These are phyloP conservation scores for Pseudomonodictys pantanalensis DNA, from an alignment of 495 filamentous ascomycete genomes.

Conservation along the genomic window DNA sequence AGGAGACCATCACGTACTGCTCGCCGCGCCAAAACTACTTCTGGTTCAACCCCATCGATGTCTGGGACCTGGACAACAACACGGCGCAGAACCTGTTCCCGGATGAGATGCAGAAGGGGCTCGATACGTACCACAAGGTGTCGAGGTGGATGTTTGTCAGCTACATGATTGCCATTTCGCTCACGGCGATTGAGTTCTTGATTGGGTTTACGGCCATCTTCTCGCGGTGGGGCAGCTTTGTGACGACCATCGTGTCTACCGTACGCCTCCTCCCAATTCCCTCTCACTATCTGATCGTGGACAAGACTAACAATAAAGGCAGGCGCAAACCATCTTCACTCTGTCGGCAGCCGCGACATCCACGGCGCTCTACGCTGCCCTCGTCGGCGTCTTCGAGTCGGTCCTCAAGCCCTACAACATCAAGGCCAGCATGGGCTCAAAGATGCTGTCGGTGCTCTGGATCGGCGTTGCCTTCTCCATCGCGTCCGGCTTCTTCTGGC, in stretches of 20 bases:
- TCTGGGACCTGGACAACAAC: constrained; percentile 61
- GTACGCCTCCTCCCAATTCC: constrained; percentile 50
- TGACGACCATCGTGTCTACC: constrained; percentile 71
- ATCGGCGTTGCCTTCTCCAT: constrained; percentile 73
- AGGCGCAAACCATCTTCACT: constrained; percentile 50
- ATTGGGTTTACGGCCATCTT: constrained; percentile 69
- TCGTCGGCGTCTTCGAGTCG: constrained; percentile 59
- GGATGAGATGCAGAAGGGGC: constrained; percentile 57
- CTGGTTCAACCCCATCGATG: constrained; percentile 68
- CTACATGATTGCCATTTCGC: constrained; percentile 65
- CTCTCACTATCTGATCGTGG: neutral
- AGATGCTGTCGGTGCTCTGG: constrained; percentile 72
- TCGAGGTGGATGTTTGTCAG: constrained; percentile 78
- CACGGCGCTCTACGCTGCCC: constrained; percentile 48
- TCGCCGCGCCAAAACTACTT: constrained; percentile 61
- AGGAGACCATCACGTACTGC: constrained; percentile 52
- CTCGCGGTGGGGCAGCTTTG: constrained; percentile 66
- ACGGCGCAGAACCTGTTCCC: constrained; percentile 54
- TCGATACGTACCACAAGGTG: constrained; percentile 69
- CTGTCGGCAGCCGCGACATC: constrained; percentile 49
- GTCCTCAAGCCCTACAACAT: constrained; percentile 66
- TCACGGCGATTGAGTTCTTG: constrained; percentile 65
- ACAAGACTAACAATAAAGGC: constrained; percentile 22
- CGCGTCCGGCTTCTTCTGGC: constrained; percentile 78
- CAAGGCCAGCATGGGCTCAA: constrained; percentile 57